phyloP scores from a whole-genome alignment of 2,329 filamentous ascomycete genomes.

The Cladosporium velox region DNA sequence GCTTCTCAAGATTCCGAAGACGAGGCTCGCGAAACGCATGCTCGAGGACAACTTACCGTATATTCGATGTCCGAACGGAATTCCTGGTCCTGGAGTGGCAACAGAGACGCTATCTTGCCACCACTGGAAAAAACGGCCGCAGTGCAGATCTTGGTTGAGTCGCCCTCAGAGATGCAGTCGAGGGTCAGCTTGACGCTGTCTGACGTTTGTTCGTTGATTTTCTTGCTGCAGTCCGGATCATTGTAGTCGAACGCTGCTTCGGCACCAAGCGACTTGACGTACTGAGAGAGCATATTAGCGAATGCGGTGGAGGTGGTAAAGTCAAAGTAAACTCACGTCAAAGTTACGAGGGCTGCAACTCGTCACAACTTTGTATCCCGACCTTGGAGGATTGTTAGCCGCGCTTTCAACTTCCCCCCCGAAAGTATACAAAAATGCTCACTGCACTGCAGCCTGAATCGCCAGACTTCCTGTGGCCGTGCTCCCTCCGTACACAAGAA shows the following conservation, averaged over 20 bases:
- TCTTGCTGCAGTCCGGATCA: conserved; percentile 44
- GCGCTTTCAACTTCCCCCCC: background rate
- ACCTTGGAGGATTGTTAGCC: background rate
- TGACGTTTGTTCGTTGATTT: conserved; percentile 51
- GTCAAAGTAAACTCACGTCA: conserved; percentile 10
- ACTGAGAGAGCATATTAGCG: conserved; percentile 27
- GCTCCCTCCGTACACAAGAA: conserved; percentile 52
- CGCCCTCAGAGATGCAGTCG: conserved; percentile 52
- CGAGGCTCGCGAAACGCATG: background rate
- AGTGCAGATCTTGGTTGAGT: conserved; percentile 43
- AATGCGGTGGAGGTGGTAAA: background rate
- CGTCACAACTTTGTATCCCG: conserved; percentile 47
- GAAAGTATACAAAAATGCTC: background rate
- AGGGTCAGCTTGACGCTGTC: conserved; percentile 49
- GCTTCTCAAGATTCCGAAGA: background rate
- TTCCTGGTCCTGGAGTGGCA: conserved; percentile 26
- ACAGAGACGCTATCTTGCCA: conserved; percentile 41
- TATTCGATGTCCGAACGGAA: background rate
- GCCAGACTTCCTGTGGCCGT: conserved; percentile 52
- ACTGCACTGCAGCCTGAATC: conserved; percentile 49
- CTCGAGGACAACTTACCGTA: background rate
- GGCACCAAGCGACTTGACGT: conserved; percentile 51
- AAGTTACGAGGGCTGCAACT: conserved; percentile 53
- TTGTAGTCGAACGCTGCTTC: conserved; percentile 55
- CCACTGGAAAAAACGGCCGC: conserved; percentile 42